Conservation (phyloP, 805 yeast species). For the Pichia cabralensis region DNA sequence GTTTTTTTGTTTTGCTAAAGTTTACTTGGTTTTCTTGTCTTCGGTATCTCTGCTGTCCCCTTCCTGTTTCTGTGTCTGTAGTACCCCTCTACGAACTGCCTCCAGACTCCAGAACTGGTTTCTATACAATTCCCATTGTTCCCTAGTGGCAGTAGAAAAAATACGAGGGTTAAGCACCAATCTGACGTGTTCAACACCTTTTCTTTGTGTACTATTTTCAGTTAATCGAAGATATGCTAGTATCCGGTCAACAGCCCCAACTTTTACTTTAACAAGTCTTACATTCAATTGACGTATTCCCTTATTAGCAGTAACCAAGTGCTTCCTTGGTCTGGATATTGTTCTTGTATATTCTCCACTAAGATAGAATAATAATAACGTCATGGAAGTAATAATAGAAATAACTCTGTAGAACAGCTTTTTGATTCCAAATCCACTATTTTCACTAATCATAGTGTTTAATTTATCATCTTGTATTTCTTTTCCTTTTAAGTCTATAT, state of each 20-base stretch:
- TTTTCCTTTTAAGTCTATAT: background rate
- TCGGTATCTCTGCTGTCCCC: too few relatives aligned
- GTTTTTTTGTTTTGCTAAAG: too few relatives aligned
- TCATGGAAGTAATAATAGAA: constrained; percentile 52
- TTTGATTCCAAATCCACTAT: constrained; percentile 21
- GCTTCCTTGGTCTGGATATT: constrained; percentile 70
- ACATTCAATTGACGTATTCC: constrained; percentile 80
- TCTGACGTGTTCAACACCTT: constrained; percentile 73
- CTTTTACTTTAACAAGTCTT: constrained; percentile 55
- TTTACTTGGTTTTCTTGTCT: too few relatives aligned
- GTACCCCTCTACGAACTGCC: too few relatives aligned
- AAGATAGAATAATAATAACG: constrained; percentile 66
- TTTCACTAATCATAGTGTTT: background rate
- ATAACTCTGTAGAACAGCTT: constrained; percentile 40
- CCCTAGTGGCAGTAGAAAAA: constrained; percentile 74
- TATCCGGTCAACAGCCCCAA: constrained; percentile 9
- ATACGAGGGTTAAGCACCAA: constrained; percentile 71
- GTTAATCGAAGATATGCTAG: background rate
- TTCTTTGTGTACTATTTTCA: constrained; percentile 34
- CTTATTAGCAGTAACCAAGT: constrained; percentile 74
- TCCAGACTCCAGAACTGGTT: constrained; percentile 88
- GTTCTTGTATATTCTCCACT: constrained; percentile 88
- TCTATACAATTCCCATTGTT: constrained; percentile 90
- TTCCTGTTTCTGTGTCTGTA: too few relatives aligned
- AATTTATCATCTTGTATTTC: background rate